phyloP scores from a whole-genome alignment of 257 asterid species.

The Salvia miltiorrhiza region DNA sequence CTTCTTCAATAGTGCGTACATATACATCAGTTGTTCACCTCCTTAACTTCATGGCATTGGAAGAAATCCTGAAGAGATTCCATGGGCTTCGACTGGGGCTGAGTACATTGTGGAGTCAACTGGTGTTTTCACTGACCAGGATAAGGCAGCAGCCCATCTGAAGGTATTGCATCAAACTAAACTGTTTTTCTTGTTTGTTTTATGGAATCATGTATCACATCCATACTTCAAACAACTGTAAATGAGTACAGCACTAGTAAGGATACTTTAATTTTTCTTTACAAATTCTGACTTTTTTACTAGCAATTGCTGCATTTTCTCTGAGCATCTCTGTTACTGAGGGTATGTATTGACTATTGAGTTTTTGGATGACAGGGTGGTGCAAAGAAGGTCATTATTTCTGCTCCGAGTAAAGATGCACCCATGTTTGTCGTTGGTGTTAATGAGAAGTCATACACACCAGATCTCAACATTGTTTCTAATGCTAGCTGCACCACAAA shows the following conservation, averaged over 20 bases:
- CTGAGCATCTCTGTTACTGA: background rate
- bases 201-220: background rate
- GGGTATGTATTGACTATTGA: background rate
- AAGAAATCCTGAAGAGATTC: slow-evolving; percentile 50
- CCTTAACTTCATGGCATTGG: background rate
- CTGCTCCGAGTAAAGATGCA: slow-evolving; percentile 84
- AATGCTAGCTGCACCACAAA: slow-evolving; percentile 90
- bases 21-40: background rate
- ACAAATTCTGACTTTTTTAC: background rate
- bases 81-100: slow-evolving; percentile 50
- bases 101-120: slow-evolving; percentile 49
- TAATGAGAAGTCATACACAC: slow-evolving; percentile 65
- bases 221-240: background rate
- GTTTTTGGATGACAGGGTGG: slow-evolving; percentile 57
- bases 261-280: background rate
- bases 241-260: background rate
- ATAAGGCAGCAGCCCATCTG: slow-evolving; percentile 51
- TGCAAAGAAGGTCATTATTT: slow-evolving; percentile 75
- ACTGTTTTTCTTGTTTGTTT: background rate
- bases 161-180: slow-evolving; percentile 24
- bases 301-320: background rate
- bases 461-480: slow-evolving; percentile 65
- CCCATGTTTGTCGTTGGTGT: slow-evolving; percentile 93
- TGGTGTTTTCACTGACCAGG: slow-evolving; percentile 54
- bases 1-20: background rate